Evolutionary conservation across 768 basidiomycete genomes (phyloP), one percentile per base, ranked within the genome.

Genomic region (Suillus paluster): DNA sequence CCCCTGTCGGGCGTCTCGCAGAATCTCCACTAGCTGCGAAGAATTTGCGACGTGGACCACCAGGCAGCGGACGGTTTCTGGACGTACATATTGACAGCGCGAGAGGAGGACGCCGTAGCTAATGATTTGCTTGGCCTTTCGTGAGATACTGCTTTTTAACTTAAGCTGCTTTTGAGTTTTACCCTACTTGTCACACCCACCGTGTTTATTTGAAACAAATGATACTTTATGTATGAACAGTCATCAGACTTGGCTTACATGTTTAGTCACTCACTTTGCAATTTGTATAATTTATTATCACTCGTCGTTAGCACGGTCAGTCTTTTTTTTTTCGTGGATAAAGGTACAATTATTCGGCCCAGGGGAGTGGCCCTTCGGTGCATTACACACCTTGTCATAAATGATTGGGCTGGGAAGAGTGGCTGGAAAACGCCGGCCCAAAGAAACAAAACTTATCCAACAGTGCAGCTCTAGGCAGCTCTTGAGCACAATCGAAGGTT

Each of bases 11-110:
- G 41, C 71, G 71, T 49, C 63, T 61, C 39, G 34, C 70, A 60
- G 75, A 74, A 54, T 74, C 73, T 30, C 73, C 73, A 11, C 44
- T 74, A 4, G 73, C 66, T 14, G 63, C 55, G n/a, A 74, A 74
- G 62, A 64, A 73, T 57, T 61, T 67, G 36, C 64, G 68, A 59
- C 66, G 71, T 33, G 58, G 54, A 38, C 56, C n/a, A 38, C 56
- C n/a, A 39, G 39, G 59, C 5, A 9, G 59, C 52, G n/a, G 68
- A 64, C 41, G 45, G 11, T 46, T 61, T 55, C 23, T 39, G 54
- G 38, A 55, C 17, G 54, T 25, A 33, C 33, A 55, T 57, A 19
- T 55, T 49, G 34, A 49, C 60, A 55, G 59, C 62, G 41, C 59
- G 49, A 44, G 62, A 61, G 42, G 54, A 55, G 49, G 49, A 50